Evolutionary conservation across 1,139 yeast genomes (phyloP), one percentile per base, ranked within the genome.

Genomic region (Blastobotrys niveus): DNA sequence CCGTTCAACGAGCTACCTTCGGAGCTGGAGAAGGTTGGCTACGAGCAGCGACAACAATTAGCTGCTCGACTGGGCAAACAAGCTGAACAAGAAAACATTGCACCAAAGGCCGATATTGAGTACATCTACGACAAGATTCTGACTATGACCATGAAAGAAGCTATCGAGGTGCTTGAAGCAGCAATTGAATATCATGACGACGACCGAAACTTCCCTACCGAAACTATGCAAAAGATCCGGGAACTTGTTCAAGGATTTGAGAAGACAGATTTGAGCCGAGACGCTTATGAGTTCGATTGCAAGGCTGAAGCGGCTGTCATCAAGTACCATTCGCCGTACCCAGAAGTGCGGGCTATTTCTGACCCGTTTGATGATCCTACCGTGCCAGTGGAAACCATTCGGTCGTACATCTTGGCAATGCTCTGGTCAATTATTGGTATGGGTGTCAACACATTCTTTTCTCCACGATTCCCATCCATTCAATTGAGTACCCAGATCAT

Each of bases 341-440:
- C 80, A 2, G 84, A 79, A 59, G 82, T 80, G 6, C 68, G 86
- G 50, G 70, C 84, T 8, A 74, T 77, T 14, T 60, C 73, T 35
- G 69, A 68, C 37, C 74, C 77, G 10, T 62, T 60, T 37, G 82
- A 78, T 56, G 80, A 56, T 52, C 72, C 73, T 2, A 55, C 53
- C 2, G 60, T 68, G 26, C 73, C 76, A 5, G 67, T 71, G 49
- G 85, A 80, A 59, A 78, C 84, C 2, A 53, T 75, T 38, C 70
- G 84, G 58, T 76, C 77, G 5, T 80, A 80, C 55, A 48, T 73
- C 32, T 56, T 79, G 30, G 84, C 80, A 4, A 54, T 74, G 18
- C 51, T 79, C 35, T 80, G 83, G 82, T 66, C 73, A 18, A 68
- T 71, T 19, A 60, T 79, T 21, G 80, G 82, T 17, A 63, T 80